Evolutionary conservation across 768 basidiomycete species (phyloP), one percentile per base, ranked within the genome.

Genomic region (Boletus insuetus): DNA sequence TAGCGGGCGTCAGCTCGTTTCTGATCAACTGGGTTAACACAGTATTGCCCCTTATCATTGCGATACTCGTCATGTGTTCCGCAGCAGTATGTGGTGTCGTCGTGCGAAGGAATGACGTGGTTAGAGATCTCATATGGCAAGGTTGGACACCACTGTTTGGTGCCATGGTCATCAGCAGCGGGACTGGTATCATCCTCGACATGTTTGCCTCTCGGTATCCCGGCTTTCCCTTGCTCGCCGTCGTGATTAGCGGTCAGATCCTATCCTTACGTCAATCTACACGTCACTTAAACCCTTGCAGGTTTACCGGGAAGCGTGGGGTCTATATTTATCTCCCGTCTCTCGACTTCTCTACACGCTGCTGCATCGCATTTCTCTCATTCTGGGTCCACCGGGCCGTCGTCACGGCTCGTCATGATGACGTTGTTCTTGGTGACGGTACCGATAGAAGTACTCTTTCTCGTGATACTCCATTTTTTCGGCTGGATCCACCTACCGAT

Each of bases 101-200:
- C 60, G 86, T 87, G 1, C 72, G 80, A 41, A 79, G 81, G 4
- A 96, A 97, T 69, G 72, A 76, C 49, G 74, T 83, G 64, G 88
- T 91, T 16, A 79, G 80, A 51, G 82, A 84, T 6, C 80, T 98
- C 3, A 78, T 98, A 11, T 80, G 77, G 41, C 82, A 90, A 49
- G 97, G 96, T 3, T 99, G 97, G 97, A 74, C 80, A 1, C 94
- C 97, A 0, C 78, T 98, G 2, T 86, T 97, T 53, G 83, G 83
- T n/a, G 92, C 93, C 7, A 94, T 96, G 91, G 69, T 83, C 42
- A 91, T 96, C 62, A 88, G 85, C 62, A 89, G 85, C 54, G 91
- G 83, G 1, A 90, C 96, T 0, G 97, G 97, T 0, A 86, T 98
- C 58, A 88, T 98, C 0, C 82, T 99, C 11, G 94, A 98, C 63